phyloP scores from a whole-genome alignment of 768 basidiomycete species.

The Pluteus cervinus region DNA sequence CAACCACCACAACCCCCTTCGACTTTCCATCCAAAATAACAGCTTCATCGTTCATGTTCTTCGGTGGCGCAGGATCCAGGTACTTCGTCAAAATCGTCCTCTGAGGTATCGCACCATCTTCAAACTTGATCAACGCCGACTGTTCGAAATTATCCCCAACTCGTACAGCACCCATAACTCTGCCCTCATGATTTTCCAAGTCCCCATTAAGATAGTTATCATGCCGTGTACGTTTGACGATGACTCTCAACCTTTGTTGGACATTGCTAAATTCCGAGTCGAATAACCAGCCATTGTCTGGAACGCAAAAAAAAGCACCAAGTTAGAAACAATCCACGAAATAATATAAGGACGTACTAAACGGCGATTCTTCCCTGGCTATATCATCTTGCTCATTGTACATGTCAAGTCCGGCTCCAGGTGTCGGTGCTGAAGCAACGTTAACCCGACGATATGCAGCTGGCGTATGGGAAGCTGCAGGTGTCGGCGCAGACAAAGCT shows the following conservation, averaged over 20 bases:
- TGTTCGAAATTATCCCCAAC: conserved; percentile 27
- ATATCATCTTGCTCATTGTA: conserved; percentile 3
- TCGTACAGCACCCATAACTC: conserved; percentile 24
- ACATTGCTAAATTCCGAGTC: no score
- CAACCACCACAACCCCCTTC: conserved; percentile 38
- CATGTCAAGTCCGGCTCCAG: conserved; percentile 16
- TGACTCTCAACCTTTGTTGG: conserved; percentile 33
- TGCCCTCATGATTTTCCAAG: conserved; percentile 24
- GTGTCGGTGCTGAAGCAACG: conserved; percentile 29
- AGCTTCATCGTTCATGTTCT: conserved; percentile 37
- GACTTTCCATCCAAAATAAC: conserved; percentile 38
- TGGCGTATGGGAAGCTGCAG: conserved; percentile 27
- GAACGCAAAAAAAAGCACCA: conserved; percentile 13
- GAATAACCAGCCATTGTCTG: conserved; percentile 37
- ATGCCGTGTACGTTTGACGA: conserved; percentile 27
- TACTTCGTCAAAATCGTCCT: conserved; percentile 22
- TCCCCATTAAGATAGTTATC: conserved; percentile 29
- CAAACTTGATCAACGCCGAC: conserved; percentile 26
- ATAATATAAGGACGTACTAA: conserved; percentile 4
- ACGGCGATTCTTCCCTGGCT: conserved; percentile 6
- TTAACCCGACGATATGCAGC: conserved; percentile 15
- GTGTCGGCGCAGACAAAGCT: conserved; percentile 26
- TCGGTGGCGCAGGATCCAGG: conserved; percentile 22
- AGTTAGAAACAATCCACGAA: not conserved
- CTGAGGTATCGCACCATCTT: conserved; percentile 20